Base-by-base conservation (phyloP, 495 filamentous ascomycete species). In the Saxophila tyrrhenica region DNA sequence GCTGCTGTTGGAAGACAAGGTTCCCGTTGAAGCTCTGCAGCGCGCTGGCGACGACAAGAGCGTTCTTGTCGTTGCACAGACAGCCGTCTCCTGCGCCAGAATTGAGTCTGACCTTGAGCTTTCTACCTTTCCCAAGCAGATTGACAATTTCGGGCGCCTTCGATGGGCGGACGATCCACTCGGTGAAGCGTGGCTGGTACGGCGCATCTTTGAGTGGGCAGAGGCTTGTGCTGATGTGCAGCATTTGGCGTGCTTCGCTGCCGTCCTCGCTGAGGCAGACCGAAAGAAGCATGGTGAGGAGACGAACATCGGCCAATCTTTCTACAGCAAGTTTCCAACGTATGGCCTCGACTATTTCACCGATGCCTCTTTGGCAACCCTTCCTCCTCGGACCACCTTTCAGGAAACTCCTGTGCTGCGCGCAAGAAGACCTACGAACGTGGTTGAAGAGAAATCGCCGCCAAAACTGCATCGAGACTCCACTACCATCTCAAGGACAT, bases 81-180 rank as follows among this genome's bases (percentile, higher is more conserved):
- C 69, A 52, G 71, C 81, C 3, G 44, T 60, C 0, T 64, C 64
- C 2, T 50, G 50, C 17, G 60, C 65, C 10, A 64, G 62, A 20
- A 54, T 73, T 67, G 59, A 66, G 42, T n/a, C 39, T 59, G 47
- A 60, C 58, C 32, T 54, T 9, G 61, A 61, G 41, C 60, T 68
- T n/a, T 53, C 64, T 20, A 69, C 75, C 44, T 21, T 19, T 16
- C 8, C 32, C 15, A 16, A 9, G 3, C 9, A 41, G 1, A 3
- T 19, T 2, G 22, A 17, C 3, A 5, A 9, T 9, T 39, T 1
- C 38, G 43, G 49, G 22, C 52, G 45, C 11, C 19, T 54, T 1
- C 54, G 44, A 9, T 96, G 91, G 90, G 90, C 87, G 17, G 67
- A 79, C 46, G 87, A 90, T 70, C 85, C 89, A 0, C 73, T 95